Evolutionary conservation across 2,329 filamentous ascomycete species (phyloP).

Genomic region (Monilinia fructigena): DNA sequence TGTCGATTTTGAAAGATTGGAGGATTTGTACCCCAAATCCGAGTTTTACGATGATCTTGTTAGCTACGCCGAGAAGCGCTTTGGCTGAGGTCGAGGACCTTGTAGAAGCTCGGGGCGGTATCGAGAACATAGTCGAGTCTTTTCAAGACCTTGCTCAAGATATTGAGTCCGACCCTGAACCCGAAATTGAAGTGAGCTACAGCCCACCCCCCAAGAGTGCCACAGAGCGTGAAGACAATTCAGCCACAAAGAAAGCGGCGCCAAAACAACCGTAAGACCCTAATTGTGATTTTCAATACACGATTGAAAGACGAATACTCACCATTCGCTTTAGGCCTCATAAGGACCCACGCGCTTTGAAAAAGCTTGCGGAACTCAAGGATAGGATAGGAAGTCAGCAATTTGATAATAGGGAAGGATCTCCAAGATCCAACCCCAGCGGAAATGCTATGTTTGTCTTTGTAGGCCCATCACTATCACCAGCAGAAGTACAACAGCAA

Average conservation of each 20-base stretch:
- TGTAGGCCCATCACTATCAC: background rate
- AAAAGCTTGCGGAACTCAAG: background rate
- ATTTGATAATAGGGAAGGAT: background rate
- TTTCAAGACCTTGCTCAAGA: constrained; percentile 41
- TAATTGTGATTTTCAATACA: background rate
- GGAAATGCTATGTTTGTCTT: background rate
- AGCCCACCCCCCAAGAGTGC: constrained; percentile 14
- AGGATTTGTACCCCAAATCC: constrained; percentile 50
- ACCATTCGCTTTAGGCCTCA: background rate
- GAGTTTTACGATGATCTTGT: constrained; percentile 47
- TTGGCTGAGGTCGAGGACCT: constrained; percentile 46
- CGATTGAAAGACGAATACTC: no score
- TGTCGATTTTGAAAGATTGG: constrained; percentile 47
- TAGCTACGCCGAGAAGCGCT: constrained; percentile 48
- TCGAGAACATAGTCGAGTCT: constrained; percentile 37
- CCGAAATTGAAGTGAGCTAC: constrained; percentile 25
- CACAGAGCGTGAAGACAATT: background rate
- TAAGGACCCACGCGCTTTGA: background rate
- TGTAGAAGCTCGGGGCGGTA: constrained; percentile 46
- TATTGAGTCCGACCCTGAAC: constrained; percentile 30
- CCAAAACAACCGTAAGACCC: background rate
- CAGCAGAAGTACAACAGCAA: background rate
- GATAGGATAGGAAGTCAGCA: background rate
- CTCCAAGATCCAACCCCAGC: background rate
- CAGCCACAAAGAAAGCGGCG: background rate